Base-by-base conservation (phyloP, 371 early-diverging fungal species). In the Apophysomyces variabilis region DNA sequence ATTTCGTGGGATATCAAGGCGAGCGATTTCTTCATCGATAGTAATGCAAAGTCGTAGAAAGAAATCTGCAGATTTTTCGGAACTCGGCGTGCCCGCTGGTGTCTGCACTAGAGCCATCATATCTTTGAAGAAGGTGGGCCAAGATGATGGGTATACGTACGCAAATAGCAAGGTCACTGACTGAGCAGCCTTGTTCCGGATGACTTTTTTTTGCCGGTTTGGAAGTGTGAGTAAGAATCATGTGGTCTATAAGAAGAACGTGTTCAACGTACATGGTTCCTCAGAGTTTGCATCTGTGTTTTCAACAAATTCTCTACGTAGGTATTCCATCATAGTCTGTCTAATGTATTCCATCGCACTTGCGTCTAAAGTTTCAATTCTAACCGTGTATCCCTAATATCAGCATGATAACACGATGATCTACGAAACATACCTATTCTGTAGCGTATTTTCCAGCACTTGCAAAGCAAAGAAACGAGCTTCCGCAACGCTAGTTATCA, bases 11-110 rank as follows among this genome's bases (percentile, higher is more conserved):
- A 92, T 89, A 38, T 89, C 85, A 13, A 88, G 82, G 58, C 89
- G 91, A 47, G 93, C 95, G 67, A 97, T 89, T 71, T 96, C 95
- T 62, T 96, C 96, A 76, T 98, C 95, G 44, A 98, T 92, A 9
- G 91, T 87, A 58, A 86, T 70, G 59, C 91, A 86, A 35, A 97
- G 83, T 68, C 91, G 87, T 65, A 97, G 76, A 73, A 96, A 89
- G 65, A 95, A 85, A 72, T 95, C 92, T 36, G 91, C 84, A 65
- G 91, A 84, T 39, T 82, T 81, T 60, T 85, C 83, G 62, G 88
- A 87, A 37, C 74, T 74, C 12, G 73, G 70, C 1, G 68, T 16
- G 58, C 75, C 66, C 61, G 75, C 37, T 38, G 87, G 69, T 68
- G 78, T 67, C 66, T 77, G 78, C 14, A 94, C 77, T 62, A 95